Percentiles rank a stretch among this genome's conserved stretches.
These are phyloP conservation scores for Fusarium equiseti DNA, from an alignment of 2,329 filamentous ascomycete genomes.

Conservation along the genomic window DNA sequence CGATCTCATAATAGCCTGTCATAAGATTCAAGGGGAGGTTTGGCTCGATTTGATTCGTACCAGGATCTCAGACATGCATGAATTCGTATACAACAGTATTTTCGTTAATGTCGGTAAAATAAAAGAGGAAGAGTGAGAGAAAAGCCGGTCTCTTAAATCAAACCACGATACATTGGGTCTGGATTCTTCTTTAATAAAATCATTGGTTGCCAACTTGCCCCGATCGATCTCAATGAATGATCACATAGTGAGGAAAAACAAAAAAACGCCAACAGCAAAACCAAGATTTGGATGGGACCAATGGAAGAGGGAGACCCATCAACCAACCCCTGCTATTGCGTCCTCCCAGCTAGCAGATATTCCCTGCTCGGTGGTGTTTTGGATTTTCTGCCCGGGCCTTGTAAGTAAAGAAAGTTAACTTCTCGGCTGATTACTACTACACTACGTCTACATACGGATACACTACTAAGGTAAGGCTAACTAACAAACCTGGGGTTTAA, in stretches of 20 bases:
- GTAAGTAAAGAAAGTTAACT: conserved; percentile 2
- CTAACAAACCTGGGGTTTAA: background rate
- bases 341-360: conserved; percentile 11
- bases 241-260: conserved; percentile 11
- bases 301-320: conserved; percentile 20
- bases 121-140: background rate
- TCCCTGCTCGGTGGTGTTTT: conserved; percentile 32
- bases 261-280: conserved; percentile 12
- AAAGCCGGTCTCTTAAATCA: background rate
- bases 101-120: background rate
- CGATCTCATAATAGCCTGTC: conserved; percentile 1
- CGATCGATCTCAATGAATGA: conserved; percentile 25
- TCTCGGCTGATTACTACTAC: background rate
- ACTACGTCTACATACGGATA: background rate
- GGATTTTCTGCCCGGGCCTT: conserved; percentile 10
- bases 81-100: background rate
- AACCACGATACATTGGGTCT: background rate
- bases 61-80: conserved; percentile 2
- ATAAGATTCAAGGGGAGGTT: background rate
- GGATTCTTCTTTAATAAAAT: conserved; percentile 15
- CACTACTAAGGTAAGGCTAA: background rate
- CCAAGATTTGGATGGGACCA: conserved; percentile 34
- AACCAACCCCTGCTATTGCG: background rate
- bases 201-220: background rate
- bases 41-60: background rate